These are phyloP conservation scores for Leersia perrieri DNA, from an alignment of 176 grass and related monocot genomes.

Conservation along the genomic window DNA sequence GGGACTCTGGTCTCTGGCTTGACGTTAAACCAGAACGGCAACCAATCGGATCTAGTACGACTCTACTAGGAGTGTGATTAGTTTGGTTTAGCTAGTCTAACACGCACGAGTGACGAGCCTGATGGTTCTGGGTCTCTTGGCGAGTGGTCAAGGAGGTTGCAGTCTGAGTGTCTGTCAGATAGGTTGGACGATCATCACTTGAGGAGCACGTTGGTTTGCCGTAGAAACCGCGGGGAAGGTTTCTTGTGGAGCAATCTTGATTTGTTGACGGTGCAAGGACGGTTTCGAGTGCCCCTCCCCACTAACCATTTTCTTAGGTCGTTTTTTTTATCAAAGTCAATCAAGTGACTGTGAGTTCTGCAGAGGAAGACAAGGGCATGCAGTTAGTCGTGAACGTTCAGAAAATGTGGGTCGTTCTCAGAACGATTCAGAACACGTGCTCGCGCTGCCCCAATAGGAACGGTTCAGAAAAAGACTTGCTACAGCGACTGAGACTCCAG, in stretches of 20 bases:
- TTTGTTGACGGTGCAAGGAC: constrained; percentile 29
- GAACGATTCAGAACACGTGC: neutral
- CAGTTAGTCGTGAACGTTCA: neutral
- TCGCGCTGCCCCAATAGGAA: neutral
- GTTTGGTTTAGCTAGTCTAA: neutral
- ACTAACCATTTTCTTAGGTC: neutral
- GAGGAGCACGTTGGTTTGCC: constrained; percentile 11
- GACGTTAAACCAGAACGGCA: neutral
- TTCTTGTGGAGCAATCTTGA: constrained; percentile 12
- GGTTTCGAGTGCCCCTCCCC: neutral
- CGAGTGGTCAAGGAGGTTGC: neutral
- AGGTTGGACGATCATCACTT: neutral
- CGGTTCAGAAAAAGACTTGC: neutral
- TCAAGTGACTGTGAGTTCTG: neutral
- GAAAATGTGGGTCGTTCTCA: neutral
- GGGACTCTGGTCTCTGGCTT: no score
- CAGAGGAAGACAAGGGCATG: neutral
- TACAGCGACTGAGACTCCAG: neutral
- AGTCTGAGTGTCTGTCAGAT: neutral
- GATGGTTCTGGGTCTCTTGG: neutral
- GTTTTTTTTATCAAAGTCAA: neutral
- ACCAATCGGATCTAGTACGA: neutral
- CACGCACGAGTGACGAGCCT: no score
- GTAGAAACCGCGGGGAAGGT: neutral
- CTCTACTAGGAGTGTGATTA: neutral